These are phyloP conservation scores for Auriscalpium vulgare DNA, from an alignment of 768 basidiomycete genomes.

Conservation along the genomic window DNA sequence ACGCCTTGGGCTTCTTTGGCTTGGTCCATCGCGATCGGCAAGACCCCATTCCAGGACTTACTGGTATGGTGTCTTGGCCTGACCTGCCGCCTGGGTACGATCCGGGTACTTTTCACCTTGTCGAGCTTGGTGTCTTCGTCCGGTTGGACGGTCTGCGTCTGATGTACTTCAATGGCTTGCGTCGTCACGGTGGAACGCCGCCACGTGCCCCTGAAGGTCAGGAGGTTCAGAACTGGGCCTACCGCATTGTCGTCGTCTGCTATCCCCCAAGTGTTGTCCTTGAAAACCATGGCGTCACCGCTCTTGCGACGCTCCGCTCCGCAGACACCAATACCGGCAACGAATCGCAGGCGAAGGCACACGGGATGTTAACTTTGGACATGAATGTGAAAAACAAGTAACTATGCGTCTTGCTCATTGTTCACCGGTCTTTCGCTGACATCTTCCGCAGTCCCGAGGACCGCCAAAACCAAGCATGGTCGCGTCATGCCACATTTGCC, in stretches of 20 bases:
- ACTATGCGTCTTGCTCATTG: not conserved
- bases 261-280: not conserved
- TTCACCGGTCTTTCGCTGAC: not conserved
- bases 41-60: not conserved
- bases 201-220: not conserved
- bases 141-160: not conserved
- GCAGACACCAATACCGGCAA: too few species aligned
- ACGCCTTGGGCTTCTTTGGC: not conserved
- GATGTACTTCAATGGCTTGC: not conserved
- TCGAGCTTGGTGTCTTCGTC: not conserved
- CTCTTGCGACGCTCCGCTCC: not conserved
- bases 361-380: not conserved
- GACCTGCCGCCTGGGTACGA: not conserved
- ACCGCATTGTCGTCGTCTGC: not conserved
- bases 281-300: not conserved
- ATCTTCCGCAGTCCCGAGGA: not conserved
- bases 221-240: not conserved
- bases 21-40: not conserved
- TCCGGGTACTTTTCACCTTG: not conserved
- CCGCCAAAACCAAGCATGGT: not conserved
- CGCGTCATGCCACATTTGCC: not conserved
- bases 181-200: not conserved
- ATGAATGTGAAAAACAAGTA: not conserved
- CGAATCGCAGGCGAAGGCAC: not conserved
- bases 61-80: not conserved